Conservation (phyloP, 2,329 filamentous ascomycete genomes). For the Cercospora canescens region DNA sequence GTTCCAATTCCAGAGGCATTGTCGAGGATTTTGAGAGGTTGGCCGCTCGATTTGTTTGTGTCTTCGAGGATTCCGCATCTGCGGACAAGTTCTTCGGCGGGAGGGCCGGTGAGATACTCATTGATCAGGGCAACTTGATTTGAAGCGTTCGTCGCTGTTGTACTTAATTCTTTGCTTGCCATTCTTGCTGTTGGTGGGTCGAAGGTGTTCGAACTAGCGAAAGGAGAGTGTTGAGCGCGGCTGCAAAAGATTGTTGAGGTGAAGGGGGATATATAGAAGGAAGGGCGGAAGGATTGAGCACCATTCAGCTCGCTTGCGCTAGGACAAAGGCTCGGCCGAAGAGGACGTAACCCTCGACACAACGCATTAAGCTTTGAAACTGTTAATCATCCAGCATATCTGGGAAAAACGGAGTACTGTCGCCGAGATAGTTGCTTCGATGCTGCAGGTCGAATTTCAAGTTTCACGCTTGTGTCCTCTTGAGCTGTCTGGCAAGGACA, state of each 20-base stretch:
- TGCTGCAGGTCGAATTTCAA: neutral
- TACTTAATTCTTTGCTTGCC: neutral
- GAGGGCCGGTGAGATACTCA: neutral
- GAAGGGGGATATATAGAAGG: neutral
- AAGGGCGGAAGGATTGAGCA: neutral
- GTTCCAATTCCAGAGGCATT: conserved; percentile 3
- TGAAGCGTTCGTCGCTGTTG: conserved; percentile 2
- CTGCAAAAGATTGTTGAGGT: neutral
- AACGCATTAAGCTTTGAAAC: neutral
- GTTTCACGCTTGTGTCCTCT: too few relatives aligned
- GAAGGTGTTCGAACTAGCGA: too few relatives aligned
- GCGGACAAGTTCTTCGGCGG: neutral
- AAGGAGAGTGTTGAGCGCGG: neutral
- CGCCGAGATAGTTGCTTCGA: neutral
- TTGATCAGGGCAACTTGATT: conserved; percentile 6
- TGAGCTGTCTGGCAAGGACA: too few relatives aligned
- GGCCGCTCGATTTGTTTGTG: neutral
- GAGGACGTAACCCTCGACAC: neutral
- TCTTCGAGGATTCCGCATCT: neutral
- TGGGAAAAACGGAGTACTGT: neutral
- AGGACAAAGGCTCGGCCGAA: neutral
- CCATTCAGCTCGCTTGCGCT: neutral
- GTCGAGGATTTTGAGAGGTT: neutral
- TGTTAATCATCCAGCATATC: neutral
- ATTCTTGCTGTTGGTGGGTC: neutral